These are phyloP conservation scores for Talaromyces marneffei DNA, from an alignment of 2,329 filamentous ascomycete species.

Conservation along the genomic window DNA sequence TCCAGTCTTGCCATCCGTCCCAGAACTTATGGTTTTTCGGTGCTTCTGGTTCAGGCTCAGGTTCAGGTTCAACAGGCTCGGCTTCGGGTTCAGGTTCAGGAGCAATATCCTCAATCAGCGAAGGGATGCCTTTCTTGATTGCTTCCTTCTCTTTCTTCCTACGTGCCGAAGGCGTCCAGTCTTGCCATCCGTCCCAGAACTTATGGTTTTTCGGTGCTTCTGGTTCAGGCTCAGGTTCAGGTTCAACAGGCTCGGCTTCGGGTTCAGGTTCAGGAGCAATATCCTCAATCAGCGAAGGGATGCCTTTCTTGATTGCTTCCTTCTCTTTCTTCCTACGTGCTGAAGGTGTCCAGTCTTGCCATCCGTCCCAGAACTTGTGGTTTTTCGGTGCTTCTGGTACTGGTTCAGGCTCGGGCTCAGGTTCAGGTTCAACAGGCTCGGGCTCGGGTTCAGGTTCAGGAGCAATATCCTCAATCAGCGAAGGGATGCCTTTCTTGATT, in stretches of 20 bases:
- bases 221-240: slow-evolving; percentile 28
- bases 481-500: slow-evolving; percentile 11
- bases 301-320: slow-evolving; percentile 12
- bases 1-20: slow-evolving; percentile 4
- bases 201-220: slow-evolving; percentile 9
- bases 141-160: slow-evolving; percentile 14
- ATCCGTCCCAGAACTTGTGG: slow-evolving; percentile 16
- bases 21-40: slow-evolving; percentile 9
- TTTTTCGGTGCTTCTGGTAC: slow-evolving; percentile 37
- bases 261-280: slow-evolving; percentile 19
- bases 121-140: slow-evolving; percentile 8
- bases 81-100: slow-evolving; percentile 15
- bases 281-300: slow-evolving; percentile 9
- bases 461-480: slow-evolving; percentile 2
- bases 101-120: neutral
- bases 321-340: slow-evolving; percentile 12
- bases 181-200: slow-evolving; percentile 12
- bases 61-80: slow-evolving; percentile 6
- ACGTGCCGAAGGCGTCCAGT: neutral
- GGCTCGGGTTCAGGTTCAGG: slow-evolving; percentile 15
- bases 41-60: slow-evolving; percentile 28
- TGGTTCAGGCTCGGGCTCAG: slow-evolving; percentile 27
- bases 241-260: slow-evolving; percentile 20
- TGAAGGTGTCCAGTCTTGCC: slow-evolving; percentile 8
- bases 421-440: slow-evolving; percentile 21